Conservation (phyloP, 257 asterid genomes). For the Solanum lycopersicoides region DNA sequence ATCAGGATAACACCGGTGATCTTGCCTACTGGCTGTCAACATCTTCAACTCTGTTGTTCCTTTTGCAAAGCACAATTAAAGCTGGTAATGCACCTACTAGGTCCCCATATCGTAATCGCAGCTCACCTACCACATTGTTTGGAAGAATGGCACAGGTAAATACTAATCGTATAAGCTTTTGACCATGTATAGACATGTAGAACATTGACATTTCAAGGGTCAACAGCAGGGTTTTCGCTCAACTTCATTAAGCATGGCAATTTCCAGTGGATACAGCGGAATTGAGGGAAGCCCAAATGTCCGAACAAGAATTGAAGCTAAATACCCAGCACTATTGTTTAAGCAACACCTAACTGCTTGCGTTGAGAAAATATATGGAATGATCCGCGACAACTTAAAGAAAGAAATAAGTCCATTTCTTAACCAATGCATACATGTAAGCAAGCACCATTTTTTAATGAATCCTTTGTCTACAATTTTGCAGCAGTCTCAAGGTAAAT, state of each 20-base stretch:
- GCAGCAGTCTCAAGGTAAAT: slow-evolving; percentile 1
- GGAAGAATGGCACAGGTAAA: slow-evolving; percentile 90
- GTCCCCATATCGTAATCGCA: slow-evolving; percentile 54
- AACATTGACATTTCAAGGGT: slow-evolving; percentile 13
- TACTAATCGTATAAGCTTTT: slow-evolving; percentile 4
- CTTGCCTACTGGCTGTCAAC: slow-evolving; percentile 90
- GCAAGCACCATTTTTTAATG: slow-evolving; percentile 13
- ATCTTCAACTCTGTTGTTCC: slow-evolving; percentile 77
- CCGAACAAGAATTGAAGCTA: slow-evolving; percentile 75
- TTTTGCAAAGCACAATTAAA: slow-evolving; percentile 73
- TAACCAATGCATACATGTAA: slow-evolving; percentile 77
- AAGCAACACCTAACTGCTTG: slow-evolving; percentile 93
- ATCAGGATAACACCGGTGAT: slow-evolving; percentile 45
- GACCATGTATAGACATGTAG: neutral
- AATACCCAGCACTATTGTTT: slow-evolving; percentile 82
- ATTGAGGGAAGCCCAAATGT: slow-evolving; percentile 67
- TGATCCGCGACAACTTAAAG: slow-evolving; percentile 80
- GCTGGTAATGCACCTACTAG: slow-evolving; percentile 54
- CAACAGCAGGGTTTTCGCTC: slow-evolving; percentile 53
- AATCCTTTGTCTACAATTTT: neutral
- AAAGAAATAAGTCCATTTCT: slow-evolving; percentile 80
- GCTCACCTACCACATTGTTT: slow-evolving; percentile 64
- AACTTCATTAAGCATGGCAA: slow-evolving; percentile 55
- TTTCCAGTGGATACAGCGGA: slow-evolving; percentile 86
- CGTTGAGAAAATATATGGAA: slow-evolving; percentile 84